Evolutionary conservation across 2,329 filamentous ascomycete species (phyloP).

Genomic region (Fusarium palustre): DNA sequence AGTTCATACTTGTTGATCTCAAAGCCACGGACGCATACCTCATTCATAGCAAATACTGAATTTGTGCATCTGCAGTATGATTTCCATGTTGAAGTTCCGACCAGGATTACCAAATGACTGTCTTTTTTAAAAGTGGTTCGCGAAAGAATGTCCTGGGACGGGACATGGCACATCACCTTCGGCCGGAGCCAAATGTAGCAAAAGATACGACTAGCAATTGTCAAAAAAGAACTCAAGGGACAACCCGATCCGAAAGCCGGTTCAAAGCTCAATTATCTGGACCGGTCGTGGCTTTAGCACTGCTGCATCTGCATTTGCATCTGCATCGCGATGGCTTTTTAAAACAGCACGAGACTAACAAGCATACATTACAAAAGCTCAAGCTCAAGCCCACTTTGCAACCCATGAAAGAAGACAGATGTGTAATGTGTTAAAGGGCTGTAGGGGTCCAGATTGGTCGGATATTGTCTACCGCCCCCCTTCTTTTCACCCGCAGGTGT

Average conservation of each 20-base stretch:
- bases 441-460: constrained; percentile 21
- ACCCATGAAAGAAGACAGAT: constrained; percentile 34
- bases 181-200: background rate
- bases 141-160: constrained; percentile 2
- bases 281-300: constrained; percentile 29
- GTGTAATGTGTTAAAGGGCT: constrained; percentile 12
- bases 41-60: background rate
- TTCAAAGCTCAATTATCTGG: constrained; percentile 38
- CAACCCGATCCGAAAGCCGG: constrained; percentile 1
- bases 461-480: constrained; percentile 45
- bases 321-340: constrained; percentile 31
- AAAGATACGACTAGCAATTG: background rate
- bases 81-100: background rate
- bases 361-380: constrained; percentile 14
- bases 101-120: background rate
- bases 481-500: constrained; percentile 35
- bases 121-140: constrained; percentile 7
- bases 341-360: constrained; percentile 38
- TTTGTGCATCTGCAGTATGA: background rate
- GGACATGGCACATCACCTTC: constrained; percentile 34
- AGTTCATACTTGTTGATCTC: background rate
- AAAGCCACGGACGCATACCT: background rate
- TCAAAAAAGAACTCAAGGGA: constrained; percentile 5
- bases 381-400: constrained; percentile 28
- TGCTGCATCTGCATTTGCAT: constrained; percentile 17